These are phyloP conservation scores for Penicillium maclennaniae DNA, from an alignment of 495 filamentous ascomycete genomes.

Conservation along the genomic window DNA sequence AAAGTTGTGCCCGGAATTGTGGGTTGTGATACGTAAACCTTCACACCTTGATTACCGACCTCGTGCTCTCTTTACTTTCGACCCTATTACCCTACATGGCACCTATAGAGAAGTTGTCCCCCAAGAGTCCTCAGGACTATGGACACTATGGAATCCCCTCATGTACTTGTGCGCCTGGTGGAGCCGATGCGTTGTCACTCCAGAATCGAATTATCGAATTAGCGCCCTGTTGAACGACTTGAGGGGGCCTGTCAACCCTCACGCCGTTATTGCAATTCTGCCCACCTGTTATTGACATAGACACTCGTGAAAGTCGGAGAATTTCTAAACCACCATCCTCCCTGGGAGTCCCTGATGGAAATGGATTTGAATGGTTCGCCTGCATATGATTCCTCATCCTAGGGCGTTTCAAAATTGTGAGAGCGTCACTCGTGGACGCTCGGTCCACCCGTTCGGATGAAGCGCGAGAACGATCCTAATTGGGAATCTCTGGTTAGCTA, in stretches of 20 bases:
- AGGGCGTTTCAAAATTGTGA: neutral
- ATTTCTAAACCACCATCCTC: too few species aligned
- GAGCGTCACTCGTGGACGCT: constrained; percentile 6
- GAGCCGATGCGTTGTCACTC: constrained; percentile 11
- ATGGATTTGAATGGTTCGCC: too few species aligned
- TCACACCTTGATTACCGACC: neutral
- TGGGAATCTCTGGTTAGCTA: neutral
- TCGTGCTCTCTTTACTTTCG: neutral
- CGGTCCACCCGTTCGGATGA: constrained; percentile 22
- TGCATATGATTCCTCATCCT: constrained; percentile 18
- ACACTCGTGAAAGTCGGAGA: constrained; percentile 22
- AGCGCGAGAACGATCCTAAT: neutral
- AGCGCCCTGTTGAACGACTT: neutral
- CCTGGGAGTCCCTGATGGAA: too few species aligned
- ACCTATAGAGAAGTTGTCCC: too few species aligned
- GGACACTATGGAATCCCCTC: neutral
- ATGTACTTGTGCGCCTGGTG: constrained; percentile 1
- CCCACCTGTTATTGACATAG: constrained; percentile 4
- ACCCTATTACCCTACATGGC: neutral
- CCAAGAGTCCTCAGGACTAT: too few species aligned
- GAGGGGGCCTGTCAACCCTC: neutral
- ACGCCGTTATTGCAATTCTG: neutral
- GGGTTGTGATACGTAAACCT: neutral
- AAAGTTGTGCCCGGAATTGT: neutral
- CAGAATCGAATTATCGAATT: neutral